Conservation (phyloP, 176 grass and related monocot species). For the Sorghum bicolor region Sorghum_bicolor_NCBIv3 NC_012875.2:48004001-48004500, state of each 20-base stretch:
- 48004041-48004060: background rate
- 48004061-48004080: background rate
- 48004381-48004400: background rate
- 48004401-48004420: background rate
- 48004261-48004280: background rate
- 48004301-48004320: slow-evolving; percentile 19
- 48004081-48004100: background rate
- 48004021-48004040: slow-evolving; percentile 14
- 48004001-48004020: slow-evolving; percentile 9
- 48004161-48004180: slow-evolving; percentile 12
- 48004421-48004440: background rate
- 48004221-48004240: background rate
- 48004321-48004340: background rate
- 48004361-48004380: background rate
- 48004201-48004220: background rate
- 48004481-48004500: background rate
- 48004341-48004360: background rate
- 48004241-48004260: background rate
- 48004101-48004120: background rate
- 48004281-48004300: background rate
- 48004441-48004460: slow-evolving; percentile 18
- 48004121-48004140: background rate
- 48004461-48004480: slow-evolving; percentile 20
- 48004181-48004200: background rate
- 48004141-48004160: background rate